Evolutionary conservation across 768 basidiomycete species (phyloP).

Genomic region (Boletus vermiculosoides): DNA sequence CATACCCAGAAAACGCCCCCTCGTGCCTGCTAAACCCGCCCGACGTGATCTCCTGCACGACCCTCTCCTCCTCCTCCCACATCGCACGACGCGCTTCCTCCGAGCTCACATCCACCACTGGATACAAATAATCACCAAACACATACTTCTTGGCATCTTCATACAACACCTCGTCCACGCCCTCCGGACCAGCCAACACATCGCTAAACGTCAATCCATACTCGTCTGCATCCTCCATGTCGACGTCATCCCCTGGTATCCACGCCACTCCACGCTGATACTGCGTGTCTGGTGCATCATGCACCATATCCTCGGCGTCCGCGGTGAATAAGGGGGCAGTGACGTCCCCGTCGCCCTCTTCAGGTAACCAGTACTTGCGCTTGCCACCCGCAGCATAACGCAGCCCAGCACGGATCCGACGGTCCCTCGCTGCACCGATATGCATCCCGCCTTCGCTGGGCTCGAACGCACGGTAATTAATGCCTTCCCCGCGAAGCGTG

Average conservation of each 20-base stretch:
- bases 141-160: constrained; percentile 72
- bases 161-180: constrained; percentile 75
- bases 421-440: no score
- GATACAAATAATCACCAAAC: constrained; percentile 91
- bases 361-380: no score
- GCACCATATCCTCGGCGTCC: constrained; percentile 63
- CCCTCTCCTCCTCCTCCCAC: no score
- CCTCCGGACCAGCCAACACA: constrained; percentile 48
- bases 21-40: constrained; percentile 6
- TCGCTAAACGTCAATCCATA: constrained; percentile 30
- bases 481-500: constrained; percentile 83
- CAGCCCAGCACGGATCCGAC: no score
- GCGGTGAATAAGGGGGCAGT: no score
- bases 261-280: constrained; percentile 23
- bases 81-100: constrained; percentile 34
- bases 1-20: constrained; percentile 18
- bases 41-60: constrained; percentile 29
- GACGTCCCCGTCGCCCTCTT: no score
- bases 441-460: constrained; percentile 92
- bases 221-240: constrained; percentile 37
- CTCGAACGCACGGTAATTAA: constrained; percentile 96
- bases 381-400: no score
- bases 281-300: constrained; percentile 56
- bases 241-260: constrained; percentile 33
- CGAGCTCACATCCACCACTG: constrained; percentile 83